These are phyloP conservation scores for Tuber indicum DNA, from an alignment of 495 filamentous ascomycete genomes.

Conservation along the genomic window DNA sequence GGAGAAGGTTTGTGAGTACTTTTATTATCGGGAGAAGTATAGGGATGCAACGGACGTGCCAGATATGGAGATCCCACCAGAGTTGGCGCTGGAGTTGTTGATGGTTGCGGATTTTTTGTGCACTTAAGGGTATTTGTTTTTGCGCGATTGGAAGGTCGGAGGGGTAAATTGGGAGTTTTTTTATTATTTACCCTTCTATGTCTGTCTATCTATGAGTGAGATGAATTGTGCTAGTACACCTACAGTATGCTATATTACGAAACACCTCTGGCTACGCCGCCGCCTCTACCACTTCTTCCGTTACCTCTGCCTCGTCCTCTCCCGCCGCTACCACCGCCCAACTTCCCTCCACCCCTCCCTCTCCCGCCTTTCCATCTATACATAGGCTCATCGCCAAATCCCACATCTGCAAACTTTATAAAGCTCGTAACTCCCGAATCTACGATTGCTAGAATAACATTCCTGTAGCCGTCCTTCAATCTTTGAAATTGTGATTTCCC, in stretches of 20 bases:
- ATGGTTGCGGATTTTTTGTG: conserved; percentile 65
- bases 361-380: conserved; percentile 50
- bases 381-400: conserved; percentile 68
- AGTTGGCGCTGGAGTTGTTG: conserved; percentile 71
- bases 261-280: neutral
- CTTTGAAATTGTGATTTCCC: conserved; percentile 51
- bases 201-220: neutral
- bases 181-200: neutral
- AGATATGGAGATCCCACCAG: conserved; percentile 79
- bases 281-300: conserved; percentile 36
- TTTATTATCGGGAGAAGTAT: conserved; percentile 81
- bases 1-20: conserved; percentile 87
- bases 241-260: neutral
- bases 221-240: neutral
- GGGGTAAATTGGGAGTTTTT: neutral
- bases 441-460: conserved; percentile 77
- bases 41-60: conserved; percentile 64
- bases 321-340: conserved; percentile 46
- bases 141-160: neutral
- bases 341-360: conserved; percentile 44
- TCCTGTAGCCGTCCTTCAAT: conserved; percentile 78
- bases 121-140: conserved; percentile 13
- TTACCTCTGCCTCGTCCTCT: conserved; percentile 44
- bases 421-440: conserved; percentile 88
- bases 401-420: conserved; percentile 68